phyloP scores from a whole-genome alignment of 306 rosid genomes.

The Quercus berberidifolia region DNA sequence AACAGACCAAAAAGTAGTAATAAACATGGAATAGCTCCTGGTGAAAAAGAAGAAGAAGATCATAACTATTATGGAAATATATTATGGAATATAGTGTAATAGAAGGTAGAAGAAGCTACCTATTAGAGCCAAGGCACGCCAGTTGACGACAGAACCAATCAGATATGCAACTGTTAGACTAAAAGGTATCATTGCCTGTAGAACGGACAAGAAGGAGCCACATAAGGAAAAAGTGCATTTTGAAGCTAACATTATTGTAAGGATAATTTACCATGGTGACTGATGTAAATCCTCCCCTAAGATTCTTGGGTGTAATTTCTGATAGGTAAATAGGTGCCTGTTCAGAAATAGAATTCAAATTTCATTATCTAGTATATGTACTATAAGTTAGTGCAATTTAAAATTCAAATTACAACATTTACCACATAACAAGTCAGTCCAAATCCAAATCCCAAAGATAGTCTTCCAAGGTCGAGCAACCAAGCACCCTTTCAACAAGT shows the following conservation, averaged over 20 bases:
- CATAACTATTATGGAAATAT: neutral
- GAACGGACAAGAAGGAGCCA: neutral
- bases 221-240: too few relatives aligned
- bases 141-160: too few relatives aligned
- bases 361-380: too few relatives aligned
- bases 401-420: neutral
- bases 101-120: too few relatives aligned
- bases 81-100: neutral
- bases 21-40: too few relatives aligned
- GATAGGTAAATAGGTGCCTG: constrained; percentile 24
- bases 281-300: too few relatives aligned
- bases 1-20: constrained; percentile 3
- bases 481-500: constrained; percentile 24
- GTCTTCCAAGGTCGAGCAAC: constrained; percentile 35
- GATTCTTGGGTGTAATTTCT: constrained; percentile 34
- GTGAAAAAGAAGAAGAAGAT: too few relatives aligned
- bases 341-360: neutral
- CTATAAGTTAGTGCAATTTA: too few relatives aligned
- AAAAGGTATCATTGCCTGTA: neutral
- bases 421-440: constrained; percentile 35
- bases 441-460: constrained; percentile 26
- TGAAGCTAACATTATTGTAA: too few relatives aligned
- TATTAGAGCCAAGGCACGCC: too few relatives aligned
- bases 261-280: too few relatives aligned
- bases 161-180: too few relatives aligned